Evolutionary conservation across 306 rosid genomes (phyloP).

Genomic region (Abrus precatorius): DNA sequence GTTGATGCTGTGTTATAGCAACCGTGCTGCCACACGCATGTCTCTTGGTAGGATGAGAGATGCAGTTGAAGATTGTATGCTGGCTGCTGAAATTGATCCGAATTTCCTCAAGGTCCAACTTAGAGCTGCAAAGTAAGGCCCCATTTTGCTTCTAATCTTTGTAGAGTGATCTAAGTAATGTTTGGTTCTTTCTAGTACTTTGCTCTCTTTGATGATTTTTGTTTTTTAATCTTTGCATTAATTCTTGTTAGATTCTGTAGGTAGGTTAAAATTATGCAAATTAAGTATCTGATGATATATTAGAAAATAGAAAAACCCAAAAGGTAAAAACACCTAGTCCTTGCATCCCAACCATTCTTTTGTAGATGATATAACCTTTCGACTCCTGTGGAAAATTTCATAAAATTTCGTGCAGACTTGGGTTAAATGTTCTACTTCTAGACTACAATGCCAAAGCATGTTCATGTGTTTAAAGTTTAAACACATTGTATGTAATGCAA

Average conservation of each 20-base stretch:
- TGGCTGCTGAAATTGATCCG: constrained; percentile 30
- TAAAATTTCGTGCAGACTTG: background rate
- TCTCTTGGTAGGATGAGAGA: constrained; percentile 30
- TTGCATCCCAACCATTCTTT: background rate
- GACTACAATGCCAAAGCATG: too few species aligned
- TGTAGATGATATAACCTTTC: background rate
- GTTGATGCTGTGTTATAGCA: constrained; percentile 36
- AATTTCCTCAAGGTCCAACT: constrained; percentile 21
- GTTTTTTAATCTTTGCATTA: too few species aligned
- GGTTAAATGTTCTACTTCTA: background rate
- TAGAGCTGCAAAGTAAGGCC: constrained; percentile 33
- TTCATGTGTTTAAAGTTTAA: background rate
- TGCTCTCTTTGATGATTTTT: too few species aligned
- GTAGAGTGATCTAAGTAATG: background rate
- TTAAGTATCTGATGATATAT: background rate
- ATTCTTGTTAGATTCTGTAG: too few species aligned
- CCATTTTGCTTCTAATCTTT: background rate
- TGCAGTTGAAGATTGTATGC: constrained; percentile 14
- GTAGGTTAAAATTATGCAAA: background rate
- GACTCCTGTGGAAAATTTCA: background rate
- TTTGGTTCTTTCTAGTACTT: too few species aligned
- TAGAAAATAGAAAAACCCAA: background rate
- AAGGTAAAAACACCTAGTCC: background rate
- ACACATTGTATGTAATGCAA: background rate
- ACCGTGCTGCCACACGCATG: constrained; percentile 33